Evolutionary conservation across 2,329 filamentous ascomycete species (phyloP), one percentile per base, ranked within the genome.

Genomic region (Ophiostoma piceae): DNA sequence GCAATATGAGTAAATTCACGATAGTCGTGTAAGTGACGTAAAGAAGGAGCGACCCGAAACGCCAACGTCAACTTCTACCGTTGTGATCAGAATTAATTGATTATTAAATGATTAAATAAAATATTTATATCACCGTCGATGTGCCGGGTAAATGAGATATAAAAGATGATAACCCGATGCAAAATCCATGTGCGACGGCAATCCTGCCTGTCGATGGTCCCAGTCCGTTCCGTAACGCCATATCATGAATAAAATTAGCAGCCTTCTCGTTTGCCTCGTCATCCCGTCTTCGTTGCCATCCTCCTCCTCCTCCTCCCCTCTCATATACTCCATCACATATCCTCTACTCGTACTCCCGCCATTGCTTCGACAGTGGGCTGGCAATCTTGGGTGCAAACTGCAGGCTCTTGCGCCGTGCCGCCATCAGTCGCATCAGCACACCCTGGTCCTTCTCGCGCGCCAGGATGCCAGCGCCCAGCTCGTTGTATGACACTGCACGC

Each of bases 321-420:
- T 32, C 8, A 12, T 6, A n/a, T 8, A 3, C 32, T n/a, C 32
- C 2, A 4, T 6, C n/a, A 3, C n/a, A n/a, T 16, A 57, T 14
- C 11, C 16, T n/a, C 65, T 66, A 66, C 22, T 66, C 65, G 12
- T 5, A 16, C 9, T 43, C 35, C 19, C 65, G 65, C 85, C 85
- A 88, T 35, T 83, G 80, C 75, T 82, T 86, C 35, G 87, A 84
- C 74, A 94, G 79, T 1, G 91, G 91, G 77, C 91, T 94, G 22
- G 85, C 88, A 71, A 92, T 81, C 79, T 90, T 90, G 39, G 91
- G 91, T 41, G 90, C 90, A 80, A 89, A 92, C 76, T 92, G 90
- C 78, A 92, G 77, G 76, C 90, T 94, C 85, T 92, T 92, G 72
- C 91, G 84, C 72, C 90, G 83, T 0, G 90, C 90, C 12, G 89